Base-by-base conservation (phyloP, 2,329 filamentous ascomycete genomes). In the Aspergillus spinulosporus region DNA sequence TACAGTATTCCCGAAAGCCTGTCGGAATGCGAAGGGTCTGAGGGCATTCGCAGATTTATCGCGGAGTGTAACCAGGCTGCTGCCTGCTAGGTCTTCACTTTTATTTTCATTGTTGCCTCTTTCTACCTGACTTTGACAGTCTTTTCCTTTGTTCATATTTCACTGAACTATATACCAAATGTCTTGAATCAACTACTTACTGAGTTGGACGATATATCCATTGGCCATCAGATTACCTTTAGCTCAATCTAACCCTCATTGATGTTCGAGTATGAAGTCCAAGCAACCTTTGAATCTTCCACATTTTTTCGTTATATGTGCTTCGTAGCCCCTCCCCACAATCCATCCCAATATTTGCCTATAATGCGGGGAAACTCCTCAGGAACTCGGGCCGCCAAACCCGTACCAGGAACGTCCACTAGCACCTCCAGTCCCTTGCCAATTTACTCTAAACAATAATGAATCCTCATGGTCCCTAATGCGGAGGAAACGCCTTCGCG, bases 11-110 rank as follows among this genome's bases (percentile, higher is more conserved):
- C 63, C 31, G 62, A 74, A 59, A 62, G 65, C 46, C 40, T 70
- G 50, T 76, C 85, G 9, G 83, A 83, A 50, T 86, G 85, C 60
- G 84, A 87, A 59, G 82, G 84, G 4, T 72, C 85, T 11, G 83
- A 88, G 65, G 86, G 85, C 2, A 87, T 89, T 34, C 85, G 86
- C 64, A 78, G 79, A 49, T 88, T 88, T 66, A 76, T 88, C 57
- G 82, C 85, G 63, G 81, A 87, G 61, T 86, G 85, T 63, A 84
- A 88, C 68, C 72, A 74, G 42, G 78, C 78, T 34, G 71, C 63
- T 63, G 70, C 57, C 57, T n/a, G 12, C 44, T 57, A 52, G 50
- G 45, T 52, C n/a, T 7, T 26, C 37, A 12, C 29, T 42, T 55
- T 57, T 44, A 53, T 31, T 28, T 26, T 45, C 42, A 37, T 12